Conservation (phyloP, 2,329 filamentous ascomycete species). For the Pyrenophora seminiperda region DNA sequence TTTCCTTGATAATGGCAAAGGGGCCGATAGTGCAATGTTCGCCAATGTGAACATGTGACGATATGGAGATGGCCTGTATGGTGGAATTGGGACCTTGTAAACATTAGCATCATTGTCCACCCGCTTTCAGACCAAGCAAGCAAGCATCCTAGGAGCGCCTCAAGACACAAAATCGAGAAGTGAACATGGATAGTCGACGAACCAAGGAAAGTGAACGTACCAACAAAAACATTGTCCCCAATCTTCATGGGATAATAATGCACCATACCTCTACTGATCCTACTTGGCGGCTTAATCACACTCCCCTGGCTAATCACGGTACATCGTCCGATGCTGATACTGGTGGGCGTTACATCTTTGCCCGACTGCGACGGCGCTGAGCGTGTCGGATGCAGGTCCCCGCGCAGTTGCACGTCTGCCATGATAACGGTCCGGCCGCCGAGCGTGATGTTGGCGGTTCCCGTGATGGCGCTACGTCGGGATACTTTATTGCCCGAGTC, state of each 20-base stretch:
- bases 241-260: conserved; percentile 90
- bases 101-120: not conserved
- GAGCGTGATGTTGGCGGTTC: conserved; percentile 96
- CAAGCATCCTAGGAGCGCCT: no score
- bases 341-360: conserved; percentile 48
- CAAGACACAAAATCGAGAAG: no score
- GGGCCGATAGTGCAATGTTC: conserved; percentile 77
- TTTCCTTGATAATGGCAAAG: conserved; percentile 92
- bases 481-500: conserved; percentile 99
- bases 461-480: conserved; percentile 86
- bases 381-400: conserved; percentile 68
- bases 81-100: conserved; percentile 59
- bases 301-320: conserved; percentile 82
- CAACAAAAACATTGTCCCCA: conserved; percentile 92
- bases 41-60: conserved; percentile 85
- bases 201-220: conserved; percentile 54
- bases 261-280: conserved; percentile 75
- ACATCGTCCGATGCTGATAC: conserved; percentile 88
- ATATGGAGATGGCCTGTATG: conserved; percentile 82
- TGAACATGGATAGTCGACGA: no score
- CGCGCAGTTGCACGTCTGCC: conserved; percentile 90
- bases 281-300: conserved; percentile 80
- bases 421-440: conserved; percentile 94
- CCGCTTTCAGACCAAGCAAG: no score
- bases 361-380: conserved; percentile 41